Evolutionary conservation across 140 eudicot genomes (phyloP), one percentile per base, ranked within the genome.

Genomic region (Oenanthe javanica): DNA sequence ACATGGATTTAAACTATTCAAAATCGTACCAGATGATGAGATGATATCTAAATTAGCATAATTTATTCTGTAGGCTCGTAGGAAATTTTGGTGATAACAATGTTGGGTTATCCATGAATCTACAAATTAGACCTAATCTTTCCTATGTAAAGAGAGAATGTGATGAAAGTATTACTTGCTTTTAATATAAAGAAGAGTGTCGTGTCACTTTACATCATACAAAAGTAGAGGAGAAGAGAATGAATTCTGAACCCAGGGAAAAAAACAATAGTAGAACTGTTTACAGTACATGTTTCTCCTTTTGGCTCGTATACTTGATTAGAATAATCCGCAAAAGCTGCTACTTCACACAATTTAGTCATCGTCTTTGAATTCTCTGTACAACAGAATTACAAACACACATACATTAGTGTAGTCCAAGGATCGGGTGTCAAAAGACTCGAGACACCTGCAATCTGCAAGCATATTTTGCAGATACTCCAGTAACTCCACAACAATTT

Each of bases 321-420:
- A 78, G 80, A 79, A 61, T 45, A 75, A 57, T 77, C 80, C 50
- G 25, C 66, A 77, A 47, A 72, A 70, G 36, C 59, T n/a, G 75
- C 80, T 73, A 66, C 82, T 82, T 27, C 57, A 46, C 27, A 72
- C 76, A 80, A 36, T 80, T 50, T 42, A 94, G 79, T 94, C 98
- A 66, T 94, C 98, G 77, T 94, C 98, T 84, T 92, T 92, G 93
- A 94, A 94, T 88, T 94, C 98, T 84, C 98, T 94, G 98, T 73
- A 52, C 80, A 81, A 81, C 50, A 27, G 16, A 78, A 82, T 31
- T 57, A 2, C 21, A 27, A 19, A 2, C 67, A 59, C 43, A 11
- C 40, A 61, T 6, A 23, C 55, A 10, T 50, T 2, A 21, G 70
- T 15, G 19, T 19, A 43, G 40, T 27, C 45, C 50, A 5, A 27